Base-by-base conservation (phyloP, 1,139 yeast species). In the Taiozyma sp. region DNA sequence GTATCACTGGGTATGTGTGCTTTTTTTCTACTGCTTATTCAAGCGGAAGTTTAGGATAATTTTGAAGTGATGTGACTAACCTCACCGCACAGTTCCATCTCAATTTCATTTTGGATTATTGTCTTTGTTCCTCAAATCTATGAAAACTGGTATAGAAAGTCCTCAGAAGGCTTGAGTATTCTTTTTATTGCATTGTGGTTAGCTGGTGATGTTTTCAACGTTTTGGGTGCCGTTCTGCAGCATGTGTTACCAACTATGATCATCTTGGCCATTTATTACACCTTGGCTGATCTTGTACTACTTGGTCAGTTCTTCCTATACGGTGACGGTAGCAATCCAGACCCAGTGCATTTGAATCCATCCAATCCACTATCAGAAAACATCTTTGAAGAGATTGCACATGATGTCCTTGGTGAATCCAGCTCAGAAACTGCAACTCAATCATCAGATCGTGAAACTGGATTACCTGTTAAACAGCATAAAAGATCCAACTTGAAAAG, bases 41-140 rank as follows among this genome's bases (percentile, higher is more conserved):
- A 14, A 3, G 19, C 35, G 5, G 19, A 14, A 7, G 16, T 32
- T n/a, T 14, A 2, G 19, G 34, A 6, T n/a, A 32, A 5, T 6
- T n/a, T 32, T n/a, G 35, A n/a, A 32, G 22, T 19, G 14, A 37
- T 37, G 24, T 37, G n/a, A 37, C 41, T 37, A 37, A 37, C 24
- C 21, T 21, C 5, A 19, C 24, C 5, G 11, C 9, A 21, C 24
- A 37, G 41, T 41, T 58, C 96, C 26, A 88, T 93, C 45, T 91
- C 98, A 19, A 79, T 93, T 44, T 96, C 97, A 22, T 93, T 98
- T 67, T 93, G 99, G 99, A 86, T 93, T 56, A 90, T 93, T 49
- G 98, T 93, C 26, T 93, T 93, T 73, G 95, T 96, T 42, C 99
- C 99, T 16, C 99, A 93, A 66, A 85, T 93, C 44, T 91, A 89